Conservation (phyloP, 2,329 filamentous ascomycete species). For the Metarhizium anisopliae region DNA sequence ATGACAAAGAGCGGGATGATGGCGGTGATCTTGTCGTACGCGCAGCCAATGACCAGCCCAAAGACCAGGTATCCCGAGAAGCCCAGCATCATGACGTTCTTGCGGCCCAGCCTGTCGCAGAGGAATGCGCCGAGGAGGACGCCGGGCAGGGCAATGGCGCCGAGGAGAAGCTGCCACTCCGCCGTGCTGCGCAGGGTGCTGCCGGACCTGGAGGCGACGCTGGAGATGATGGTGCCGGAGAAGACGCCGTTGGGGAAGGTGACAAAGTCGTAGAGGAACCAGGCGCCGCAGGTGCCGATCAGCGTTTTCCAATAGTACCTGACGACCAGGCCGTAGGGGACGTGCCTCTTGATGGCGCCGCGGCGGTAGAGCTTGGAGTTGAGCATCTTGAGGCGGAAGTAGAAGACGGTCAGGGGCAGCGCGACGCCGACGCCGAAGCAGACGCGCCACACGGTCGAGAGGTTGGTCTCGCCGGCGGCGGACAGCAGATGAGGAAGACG, state of each 20-base stretch:
- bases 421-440: conserved; percentile 39
- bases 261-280: conserved; percentile 44
- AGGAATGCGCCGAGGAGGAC: conserved; percentile 39
- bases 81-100: conserved; percentile 40
- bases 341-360: conserved; percentile 41
- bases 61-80: conserved; percentile 41
- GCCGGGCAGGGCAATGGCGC: conserved; percentile 35
- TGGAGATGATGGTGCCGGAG: conserved; percentile 32
- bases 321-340: conserved; percentile 40
- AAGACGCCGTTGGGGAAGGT: conserved; percentile 40
- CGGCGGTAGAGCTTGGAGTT: conserved; percentile 42
- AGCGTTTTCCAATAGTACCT: conserved; percentile 47
- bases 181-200: conserved; percentile 31
- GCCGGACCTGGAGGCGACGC: conserved; percentile 23
- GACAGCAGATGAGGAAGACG: conserved; percentile 36
- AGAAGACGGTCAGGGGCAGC: conserved; percentile 44
- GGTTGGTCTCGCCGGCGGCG: conserved; percentile 22
- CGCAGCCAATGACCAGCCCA: conserved; percentile 40
- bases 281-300: conserved; percentile 43
- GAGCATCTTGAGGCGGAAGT: conserved; percentile 44
- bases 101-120: conserved; percentile 37
- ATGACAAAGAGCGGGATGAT: conserved; percentile 41
- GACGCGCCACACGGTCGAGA: conserved; percentile 36
- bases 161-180: conserved; percentile 39
- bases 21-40: conserved; percentile 37